These are phyloP conservation scores for Saitozyma podzolica DNA, from an alignment of 768 basidiomycete species.

Conservation along the genomic window DNA sequence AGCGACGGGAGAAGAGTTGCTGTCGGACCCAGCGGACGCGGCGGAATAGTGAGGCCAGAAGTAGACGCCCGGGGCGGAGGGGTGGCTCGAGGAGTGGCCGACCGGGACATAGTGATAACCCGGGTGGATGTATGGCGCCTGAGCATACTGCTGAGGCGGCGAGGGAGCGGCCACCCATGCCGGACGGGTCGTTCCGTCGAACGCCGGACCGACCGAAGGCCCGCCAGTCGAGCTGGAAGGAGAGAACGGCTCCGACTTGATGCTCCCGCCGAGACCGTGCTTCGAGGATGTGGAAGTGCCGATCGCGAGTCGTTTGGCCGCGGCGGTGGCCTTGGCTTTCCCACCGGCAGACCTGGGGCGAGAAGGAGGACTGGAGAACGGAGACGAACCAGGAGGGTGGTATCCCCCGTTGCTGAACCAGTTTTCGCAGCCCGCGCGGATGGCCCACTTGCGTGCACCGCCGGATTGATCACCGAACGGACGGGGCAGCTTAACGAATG, in stretches of 20 bases:
- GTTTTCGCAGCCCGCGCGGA: constrained; percentile 48
- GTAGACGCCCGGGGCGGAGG: no score
- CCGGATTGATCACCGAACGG: constrained; percentile 51
- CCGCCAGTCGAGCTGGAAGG: constrained; percentile 18
- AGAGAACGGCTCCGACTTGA: constrained; percentile 17
- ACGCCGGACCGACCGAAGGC: constrained; percentile 42
- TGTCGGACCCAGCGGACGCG: no score
- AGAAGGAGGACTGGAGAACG: constrained; percentile 1
- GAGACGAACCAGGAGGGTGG: constrained; percentile 29
- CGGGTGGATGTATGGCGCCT: no score
- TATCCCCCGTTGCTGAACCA: constrained; percentile 47
- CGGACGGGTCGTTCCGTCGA: constrained; percentile 22
- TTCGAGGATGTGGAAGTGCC: constrained; percentile 19
- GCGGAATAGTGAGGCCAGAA: no score
- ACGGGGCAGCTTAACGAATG: constrained; percentile 49
- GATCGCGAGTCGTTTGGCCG: constrained; percentile 40
- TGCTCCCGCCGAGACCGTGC: constrained; percentile 2
- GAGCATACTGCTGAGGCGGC: no score
- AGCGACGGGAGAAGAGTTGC: no score
- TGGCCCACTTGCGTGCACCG: constrained; percentile 49
- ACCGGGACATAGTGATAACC: no score
- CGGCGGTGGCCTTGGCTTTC: constrained; percentile 41
- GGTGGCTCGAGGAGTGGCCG: no score
- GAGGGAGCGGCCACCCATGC: no score
- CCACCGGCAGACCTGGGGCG: constrained; percentile 18